Evolutionary conservation across 495 filamentous ascomycete genomes (phyloP).

Genomic region (Neurospora sp.): DNA sequence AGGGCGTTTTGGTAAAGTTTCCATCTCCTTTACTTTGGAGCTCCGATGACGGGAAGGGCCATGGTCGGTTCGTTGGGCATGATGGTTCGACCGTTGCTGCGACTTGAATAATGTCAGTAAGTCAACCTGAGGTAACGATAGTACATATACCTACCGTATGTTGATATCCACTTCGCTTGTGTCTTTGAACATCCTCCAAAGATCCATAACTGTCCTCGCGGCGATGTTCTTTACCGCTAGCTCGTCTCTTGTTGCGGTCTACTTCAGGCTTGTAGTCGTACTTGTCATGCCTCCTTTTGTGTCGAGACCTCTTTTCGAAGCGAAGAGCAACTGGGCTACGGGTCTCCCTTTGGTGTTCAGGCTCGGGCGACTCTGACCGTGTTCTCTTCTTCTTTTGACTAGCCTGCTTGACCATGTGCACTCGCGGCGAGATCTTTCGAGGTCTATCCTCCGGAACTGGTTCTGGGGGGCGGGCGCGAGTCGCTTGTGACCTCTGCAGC

Average conservation of each 20-base stretch:
- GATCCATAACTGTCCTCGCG: background rate
- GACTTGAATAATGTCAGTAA: background rate
- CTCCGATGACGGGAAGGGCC: background rate
- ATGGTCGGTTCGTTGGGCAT: background rate
- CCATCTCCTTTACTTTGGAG: background rate
- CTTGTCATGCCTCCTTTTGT: slow-evolving; percentile 51
- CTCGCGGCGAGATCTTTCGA: background rate
- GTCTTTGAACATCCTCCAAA: background rate
- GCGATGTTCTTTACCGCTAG: background rate
- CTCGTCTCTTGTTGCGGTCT: slow-evolving; percentile 22
- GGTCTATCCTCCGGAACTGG: slow-evolving; percentile 6
- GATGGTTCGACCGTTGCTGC: background rate
- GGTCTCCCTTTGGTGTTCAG: background rate
- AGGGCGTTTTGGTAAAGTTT: background rate
- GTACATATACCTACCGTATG: background rate
- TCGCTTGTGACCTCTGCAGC: slow-evolving; percentile 22
- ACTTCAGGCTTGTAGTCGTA: slow-evolving; percentile 36
- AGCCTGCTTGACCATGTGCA: background rate
- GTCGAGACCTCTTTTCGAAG: slow-evolving; percentile 51
- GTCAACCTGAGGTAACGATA: background rate
- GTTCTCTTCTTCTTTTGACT: slow-evolving; percentile 7
- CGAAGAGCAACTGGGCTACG: background rate
- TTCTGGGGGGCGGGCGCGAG: slow-evolving; percentile 4
- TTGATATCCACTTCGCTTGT: background rate
- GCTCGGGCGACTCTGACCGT: background rate